These are phyloP conservation scores for Malassezia equina DNA, from an alignment of 1,284 basidiomycete genomes.

Conservation along the genomic window DNA sequence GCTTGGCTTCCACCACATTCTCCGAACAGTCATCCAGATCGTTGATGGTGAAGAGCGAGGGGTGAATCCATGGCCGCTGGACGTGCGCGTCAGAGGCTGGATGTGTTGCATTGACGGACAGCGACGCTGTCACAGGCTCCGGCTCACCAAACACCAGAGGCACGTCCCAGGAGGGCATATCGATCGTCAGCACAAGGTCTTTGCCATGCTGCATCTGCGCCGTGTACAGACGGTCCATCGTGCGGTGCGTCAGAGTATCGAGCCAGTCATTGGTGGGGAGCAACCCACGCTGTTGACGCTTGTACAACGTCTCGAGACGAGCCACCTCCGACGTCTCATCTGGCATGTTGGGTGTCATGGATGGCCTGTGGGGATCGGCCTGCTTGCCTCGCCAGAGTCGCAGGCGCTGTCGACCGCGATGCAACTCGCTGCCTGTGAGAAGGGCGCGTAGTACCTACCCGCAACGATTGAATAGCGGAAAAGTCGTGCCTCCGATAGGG, in stretches of 20 bases:
- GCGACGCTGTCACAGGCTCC: conserved; percentile 15
- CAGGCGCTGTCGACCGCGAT: conserved; percentile 65
- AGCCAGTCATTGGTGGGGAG: conserved; percentile 91
- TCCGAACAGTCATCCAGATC: conserved; percentile 83
- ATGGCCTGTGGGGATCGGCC: conserved; percentile 72
- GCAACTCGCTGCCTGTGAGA: conserved; percentile 59
- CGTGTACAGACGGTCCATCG: conserved; percentile 63
- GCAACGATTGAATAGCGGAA: conserved; percentile 80
- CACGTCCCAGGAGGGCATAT: conserved; percentile 92
- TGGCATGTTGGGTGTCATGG: conserved; percentile 59
- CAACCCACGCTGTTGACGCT: conserved; percentile 89
- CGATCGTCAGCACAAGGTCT: conserved; percentile 70
- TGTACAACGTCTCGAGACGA: conserved; percentile 84
- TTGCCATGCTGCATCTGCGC: conserved; percentile 24
- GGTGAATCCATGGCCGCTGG: conserved; percentile 45
- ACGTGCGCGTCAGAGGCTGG: conserved; percentile 5
- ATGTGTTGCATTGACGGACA: background rate
- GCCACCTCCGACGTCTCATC: conserved; percentile 73
- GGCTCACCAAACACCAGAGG: conserved; percentile 81
- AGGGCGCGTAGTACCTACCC: conserved; percentile 53
- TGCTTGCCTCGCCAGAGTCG: conserved; percentile 70
- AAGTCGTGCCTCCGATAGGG: conserved; percentile 73
- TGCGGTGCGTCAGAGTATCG: conserved; percentile 79
- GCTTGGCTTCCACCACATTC: conserved; percentile 95
- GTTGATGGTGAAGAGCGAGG: conserved; percentile 67